Conservation (phyloP, 129 eudicot genomes). For the Flaveria brownii region DNA sequence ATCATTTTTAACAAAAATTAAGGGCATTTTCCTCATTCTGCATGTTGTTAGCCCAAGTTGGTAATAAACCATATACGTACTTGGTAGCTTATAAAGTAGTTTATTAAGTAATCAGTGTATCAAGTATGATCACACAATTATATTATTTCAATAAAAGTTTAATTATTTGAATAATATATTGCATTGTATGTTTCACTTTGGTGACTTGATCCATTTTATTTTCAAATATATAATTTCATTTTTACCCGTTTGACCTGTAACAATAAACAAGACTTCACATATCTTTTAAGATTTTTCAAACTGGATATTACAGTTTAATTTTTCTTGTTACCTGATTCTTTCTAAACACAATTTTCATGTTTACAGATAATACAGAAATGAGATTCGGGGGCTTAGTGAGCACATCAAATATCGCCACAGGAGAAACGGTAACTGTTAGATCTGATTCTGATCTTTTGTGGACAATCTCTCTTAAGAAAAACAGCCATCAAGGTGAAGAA, state of each 20-base stretch:
- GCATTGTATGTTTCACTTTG: neutral
- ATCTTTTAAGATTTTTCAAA: too few species aligned
- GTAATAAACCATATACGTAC: neutral
- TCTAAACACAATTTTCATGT: neutral
- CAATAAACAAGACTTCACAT: neutral
- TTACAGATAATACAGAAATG: constrained; percentile 77
- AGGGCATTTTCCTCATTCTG: neutral
- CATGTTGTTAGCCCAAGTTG: neutral
- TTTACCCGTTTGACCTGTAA: neutral
- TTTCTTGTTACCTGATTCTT: neutral
- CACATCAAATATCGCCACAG: constrained; percentile 77
- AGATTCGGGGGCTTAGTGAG: constrained; percentile 89
- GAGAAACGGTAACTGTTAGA: constrained; percentile 54
- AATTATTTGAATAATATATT: neutral
- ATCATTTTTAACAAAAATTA: neutral
- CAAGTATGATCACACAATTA: neutral
- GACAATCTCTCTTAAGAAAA: constrained; percentile 76
- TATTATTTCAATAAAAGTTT: neutral
- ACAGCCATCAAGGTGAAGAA: constrained; percentile 31
- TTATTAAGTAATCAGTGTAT: neutral
- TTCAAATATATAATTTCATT: neutral
- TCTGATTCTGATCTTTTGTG: constrained; percentile 83
- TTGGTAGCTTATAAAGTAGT: neutral
- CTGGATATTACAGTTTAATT: neutral
- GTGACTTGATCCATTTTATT: neutral